Conservation (phyloP, 1,284 basidiomycete genomes). For the Naganishia cerealis region DNA sequence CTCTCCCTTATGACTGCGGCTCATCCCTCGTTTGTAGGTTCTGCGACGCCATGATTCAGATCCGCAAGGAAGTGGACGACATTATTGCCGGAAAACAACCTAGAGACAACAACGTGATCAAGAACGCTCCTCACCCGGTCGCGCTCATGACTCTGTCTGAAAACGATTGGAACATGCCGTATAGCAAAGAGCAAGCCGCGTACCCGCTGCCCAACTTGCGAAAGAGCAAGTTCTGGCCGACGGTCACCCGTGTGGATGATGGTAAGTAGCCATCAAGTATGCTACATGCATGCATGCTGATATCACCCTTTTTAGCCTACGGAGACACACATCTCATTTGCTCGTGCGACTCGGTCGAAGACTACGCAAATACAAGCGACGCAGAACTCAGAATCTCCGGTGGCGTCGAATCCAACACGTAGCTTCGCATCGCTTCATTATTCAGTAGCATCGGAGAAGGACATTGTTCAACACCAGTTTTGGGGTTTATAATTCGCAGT, state of each 20-base stretch:
- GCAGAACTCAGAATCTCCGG: conserved; percentile 29
- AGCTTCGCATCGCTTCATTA: neutral
- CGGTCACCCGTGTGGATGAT: conserved; percentile 85
- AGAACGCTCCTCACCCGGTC: conserved; percentile 89
- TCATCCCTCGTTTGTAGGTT: conserved; percentile 60
- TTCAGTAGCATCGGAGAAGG: neutral
- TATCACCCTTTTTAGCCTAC: conserved; percentile 38
- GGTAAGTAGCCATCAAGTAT: conserved; percentile 58
- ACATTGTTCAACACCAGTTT: conserved; percentile 27
- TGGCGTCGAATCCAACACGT: conserved; percentile 34
- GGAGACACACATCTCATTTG: conserved; percentile 60
- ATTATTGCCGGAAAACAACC: conserved; percentile 81
- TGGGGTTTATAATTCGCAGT: conserved; percentile 9
- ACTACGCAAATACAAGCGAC: conserved; percentile 56
- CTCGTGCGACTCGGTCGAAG: conserved; percentile 85
- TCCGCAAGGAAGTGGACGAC: conserved; percentile 86
- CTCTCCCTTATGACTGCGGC: neutral
- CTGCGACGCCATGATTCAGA: conserved; percentile 94
- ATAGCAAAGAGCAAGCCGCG: conserved; percentile 78
- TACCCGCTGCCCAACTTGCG: conserved; percentile 76
- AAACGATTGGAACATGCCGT: conserved; percentile 84
- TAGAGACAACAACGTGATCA: conserved; percentile 83
- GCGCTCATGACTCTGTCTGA: conserved; percentile 68
- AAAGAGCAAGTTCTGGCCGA: conserved; percentile 91
- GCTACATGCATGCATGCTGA: neutral